phyloP scores from a whole-genome alignment of 306 rosid species.

The Fagus crenata region DNA sequence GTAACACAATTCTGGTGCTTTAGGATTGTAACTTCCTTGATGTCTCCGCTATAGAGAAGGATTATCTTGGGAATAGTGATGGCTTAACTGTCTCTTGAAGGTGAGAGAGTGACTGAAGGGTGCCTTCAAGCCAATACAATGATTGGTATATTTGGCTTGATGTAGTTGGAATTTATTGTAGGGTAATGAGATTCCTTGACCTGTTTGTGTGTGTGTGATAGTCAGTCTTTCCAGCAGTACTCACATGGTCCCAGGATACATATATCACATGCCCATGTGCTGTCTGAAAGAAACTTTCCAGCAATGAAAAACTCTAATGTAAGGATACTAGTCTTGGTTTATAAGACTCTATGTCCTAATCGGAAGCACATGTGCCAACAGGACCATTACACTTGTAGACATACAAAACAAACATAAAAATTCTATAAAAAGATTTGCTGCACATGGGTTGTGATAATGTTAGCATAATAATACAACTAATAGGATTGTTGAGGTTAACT shows the following conservation, averaged over 20 bases:
- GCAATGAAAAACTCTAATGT: conserved; percentile 31
- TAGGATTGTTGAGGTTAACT: not conserved
- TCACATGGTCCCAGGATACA: conserved; percentile 53
- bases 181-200: conserved; percentile 39
- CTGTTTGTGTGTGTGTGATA: conserved; percentile 9
- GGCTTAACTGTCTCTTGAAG: conserved; percentile 34
- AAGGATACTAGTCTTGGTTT: conserved; percentile 38
- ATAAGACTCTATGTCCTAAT: conserved; percentile 32
- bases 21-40: conserved; percentile 10
- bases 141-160: conserved; percentile 51
- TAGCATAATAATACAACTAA: not conserved
- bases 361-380: conserved; percentile 39
- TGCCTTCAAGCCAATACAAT: conserved; percentile 44
- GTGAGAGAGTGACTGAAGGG: conserved; percentile 32
- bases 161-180: conserved; percentile 41
- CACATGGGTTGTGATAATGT: conserved; percentile 9
- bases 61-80: conserved; percentile 29
- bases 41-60: conserved; percentile 13
- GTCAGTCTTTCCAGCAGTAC: conserved; percentile 53
- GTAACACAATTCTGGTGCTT: not conserved
- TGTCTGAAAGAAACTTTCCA: conserved; percentile 49
- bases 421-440: conserved; percentile 4
- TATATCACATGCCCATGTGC: conserved; percentile 60
- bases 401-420: conserved; percentile 23
- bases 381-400: conserved; percentile 36